These are phyloP conservation scores for Curvularia spicifera DNA, from an alignment of 2,329 filamentous ascomycete genomes.

Conservation along the genomic window DNA sequence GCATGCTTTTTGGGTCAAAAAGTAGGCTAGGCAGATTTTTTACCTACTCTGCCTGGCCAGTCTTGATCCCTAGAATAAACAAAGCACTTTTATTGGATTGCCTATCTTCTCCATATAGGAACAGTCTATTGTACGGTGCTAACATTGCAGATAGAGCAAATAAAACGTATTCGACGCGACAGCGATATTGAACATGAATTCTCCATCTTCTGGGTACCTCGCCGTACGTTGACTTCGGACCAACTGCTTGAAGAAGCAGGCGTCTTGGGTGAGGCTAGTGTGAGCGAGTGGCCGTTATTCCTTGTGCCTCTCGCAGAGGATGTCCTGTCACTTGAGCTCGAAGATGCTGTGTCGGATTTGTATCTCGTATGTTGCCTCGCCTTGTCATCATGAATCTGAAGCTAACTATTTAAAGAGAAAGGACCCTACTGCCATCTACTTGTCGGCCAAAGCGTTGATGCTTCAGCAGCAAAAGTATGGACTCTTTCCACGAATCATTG, in stretches of 20 bases:
- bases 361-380: conserved; percentile 67
- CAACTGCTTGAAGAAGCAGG: conserved; percentile 91
- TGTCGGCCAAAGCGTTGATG: conserved; percentile 92
- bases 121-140: conserved; percentile 51
- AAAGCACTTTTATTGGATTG: conserved; percentile 36
- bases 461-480: conserved; percentile 89
- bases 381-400: neutral
- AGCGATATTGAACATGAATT: conserved; percentile 93
- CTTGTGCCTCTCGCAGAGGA: conserved; percentile 94
- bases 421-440: conserved; percentile 87
- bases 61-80: conserved; percentile 61
- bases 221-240: conserved; percentile 89
- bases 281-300: conserved; percentile 83
- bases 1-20: conserved; percentile 56
- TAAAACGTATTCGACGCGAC: conserved; percentile 86
- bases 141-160: conserved; percentile 73
- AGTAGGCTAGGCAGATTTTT: conserved; percentile 65
- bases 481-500: conserved; percentile 90
- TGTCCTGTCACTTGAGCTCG: conserved; percentile 86
- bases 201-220: conserved; percentile 93
- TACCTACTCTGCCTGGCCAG: conserved; percentile 62
- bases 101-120: conserved; percentile 32
- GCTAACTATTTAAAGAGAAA: conserved; percentile 64
- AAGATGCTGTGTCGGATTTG: conserved; percentile 84
- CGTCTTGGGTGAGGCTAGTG: conserved; percentile 88